These are phyloP conservation scores for Wallacemonas sp. DNA, from an alignment of 208 protist species.

Conservation along the genomic window DNA sequence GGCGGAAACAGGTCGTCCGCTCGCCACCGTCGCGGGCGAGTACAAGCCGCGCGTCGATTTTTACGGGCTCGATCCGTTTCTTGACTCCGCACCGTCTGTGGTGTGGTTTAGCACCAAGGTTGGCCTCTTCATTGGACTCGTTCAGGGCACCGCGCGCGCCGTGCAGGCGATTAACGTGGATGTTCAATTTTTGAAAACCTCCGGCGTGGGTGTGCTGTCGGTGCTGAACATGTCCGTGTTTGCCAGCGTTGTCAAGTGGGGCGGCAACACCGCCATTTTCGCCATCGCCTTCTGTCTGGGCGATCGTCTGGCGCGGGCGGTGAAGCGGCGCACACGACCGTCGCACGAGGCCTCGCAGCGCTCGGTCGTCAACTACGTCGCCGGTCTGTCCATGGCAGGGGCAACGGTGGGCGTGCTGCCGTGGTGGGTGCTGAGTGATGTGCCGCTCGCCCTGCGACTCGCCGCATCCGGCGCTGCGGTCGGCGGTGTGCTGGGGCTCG, in stretches of 20 bases:
- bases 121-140: slow-evolving; percentile 77
- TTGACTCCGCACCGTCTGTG: slow-evolving; percentile 69
- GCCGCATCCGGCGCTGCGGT: slow-evolving; percentile 58
- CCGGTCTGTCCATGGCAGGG: slow-evolving; percentile 69
- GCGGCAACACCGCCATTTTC: slow-evolving; percentile 70
- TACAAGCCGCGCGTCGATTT: slow-evolving; percentile 77
- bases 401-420: slow-evolving; percentile 80
- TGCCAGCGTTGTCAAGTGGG: slow-evolving; percentile 84
- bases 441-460: slow-evolving; percentile 57
- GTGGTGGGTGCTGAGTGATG: slow-evolving; percentile 87
- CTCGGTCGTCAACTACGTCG: slow-evolving; percentile 73
- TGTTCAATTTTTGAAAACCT: slow-evolving; percentile 80
- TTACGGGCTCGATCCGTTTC: slow-evolving; percentile 82
- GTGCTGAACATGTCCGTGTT: slow-evolving; percentile 86
- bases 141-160: slow-evolving; percentile 63
- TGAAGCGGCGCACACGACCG: slow-evolving; percentile 55
- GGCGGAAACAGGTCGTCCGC: slow-evolving; percentile 60
- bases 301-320: slow-evolving; percentile 50
- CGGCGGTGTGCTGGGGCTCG: slow-evolving; percentile 63
- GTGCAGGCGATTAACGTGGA: slow-evolving; percentile 81
- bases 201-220: slow-evolving; percentile 75
- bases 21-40: slow-evolving; percentile 69
- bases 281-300: slow-evolving; percentile 72
- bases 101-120: slow-evolving; percentile 86
- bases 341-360: slow-evolving; percentile 63